A percentile compares a stretch with the other conserved stretches of the same genome.
These are phyloP conservation scores for Glaciozyma martinii DNA, from an alignment of 768 basidiomycete species.

Conservation along the genomic window DNA sequence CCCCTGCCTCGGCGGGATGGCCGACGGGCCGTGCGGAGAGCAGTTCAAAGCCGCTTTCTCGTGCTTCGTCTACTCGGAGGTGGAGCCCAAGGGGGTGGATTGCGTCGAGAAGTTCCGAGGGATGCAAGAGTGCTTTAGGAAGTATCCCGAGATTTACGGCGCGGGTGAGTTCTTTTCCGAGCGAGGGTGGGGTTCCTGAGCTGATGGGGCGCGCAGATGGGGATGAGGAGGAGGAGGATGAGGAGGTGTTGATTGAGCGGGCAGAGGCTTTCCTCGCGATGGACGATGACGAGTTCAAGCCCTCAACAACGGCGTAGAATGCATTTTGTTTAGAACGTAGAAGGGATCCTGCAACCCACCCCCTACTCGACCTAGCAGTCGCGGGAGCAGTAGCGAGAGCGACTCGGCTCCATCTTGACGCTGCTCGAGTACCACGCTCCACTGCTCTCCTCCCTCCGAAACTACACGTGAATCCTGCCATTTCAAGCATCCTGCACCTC, in stretches of 20 bases:
- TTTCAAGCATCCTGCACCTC: too few species aligned
- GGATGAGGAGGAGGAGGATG: constrained; percentile 21
- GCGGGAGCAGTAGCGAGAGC: too few species aligned
- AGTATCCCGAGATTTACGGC: constrained; percentile 89
- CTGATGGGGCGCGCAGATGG: neutral
- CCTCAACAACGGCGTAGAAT: neutral
- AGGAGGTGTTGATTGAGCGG: constrained; percentile 12
- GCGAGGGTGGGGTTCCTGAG: neutral
- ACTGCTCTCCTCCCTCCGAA: too few species aligned
- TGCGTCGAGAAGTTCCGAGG: constrained; percentile 95
- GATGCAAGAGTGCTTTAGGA: constrained; percentile 97
- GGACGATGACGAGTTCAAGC: constrained; percentile 19
- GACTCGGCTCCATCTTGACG: too few species aligned
- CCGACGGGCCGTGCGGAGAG: constrained; percentile 86
- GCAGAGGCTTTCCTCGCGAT: constrained; percentile 20
- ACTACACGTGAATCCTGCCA: too few species aligned
- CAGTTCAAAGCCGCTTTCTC: constrained; percentile 93
- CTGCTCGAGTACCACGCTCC: too few species aligned
- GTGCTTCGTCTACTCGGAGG: constrained; percentile 88
- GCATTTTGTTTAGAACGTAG: neutral
- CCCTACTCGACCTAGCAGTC: too few species aligned
- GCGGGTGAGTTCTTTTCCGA: constrained; percentile 54
- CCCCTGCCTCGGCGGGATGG: constrained; percentile 98
- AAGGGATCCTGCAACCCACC: neutral
- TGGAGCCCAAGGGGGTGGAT: constrained; percentile 93